A percentile compares a stretch with the other conserved stretches of the same genome.
These are phyloP conservation scores for Ichthyophthirius multifiliis DNA, from an alignment of 169 alveolate genomes.

Conservation along the genomic window DNA sequence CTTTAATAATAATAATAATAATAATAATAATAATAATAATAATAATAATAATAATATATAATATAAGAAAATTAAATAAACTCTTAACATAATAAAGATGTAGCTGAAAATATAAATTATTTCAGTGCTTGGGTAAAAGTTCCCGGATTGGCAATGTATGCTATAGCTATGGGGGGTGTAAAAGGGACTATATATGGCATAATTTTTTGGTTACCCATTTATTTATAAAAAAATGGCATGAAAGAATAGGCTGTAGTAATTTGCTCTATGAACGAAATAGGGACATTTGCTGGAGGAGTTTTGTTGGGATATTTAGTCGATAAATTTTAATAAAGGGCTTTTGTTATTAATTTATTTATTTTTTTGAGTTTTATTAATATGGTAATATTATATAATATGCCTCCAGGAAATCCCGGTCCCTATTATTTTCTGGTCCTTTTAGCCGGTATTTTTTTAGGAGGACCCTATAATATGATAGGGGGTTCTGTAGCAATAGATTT, in stretches of 20 bases:
- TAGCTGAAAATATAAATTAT: neutral
- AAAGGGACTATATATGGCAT: slow-evolving; percentile 1
- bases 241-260: neutral
- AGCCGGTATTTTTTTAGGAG: neutral
- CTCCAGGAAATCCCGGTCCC: neutral
- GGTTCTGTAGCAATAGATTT: neutral
- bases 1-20: neutral
- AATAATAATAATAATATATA: no score
- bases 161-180: neutral
- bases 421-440: neutral
- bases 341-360: neutral
- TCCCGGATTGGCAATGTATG: neutral
- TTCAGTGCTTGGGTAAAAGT: neutral
- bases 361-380: neutral
- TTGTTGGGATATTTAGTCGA: neutral
- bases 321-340: neutral
- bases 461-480: neutral
- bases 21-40: no score
- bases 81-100: neutral
- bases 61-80: neutral
- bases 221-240: neutral
- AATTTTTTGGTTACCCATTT: slow-evolving; percentile 6
- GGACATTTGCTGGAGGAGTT: neutral
- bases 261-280: slow-evolving; percentile 9
- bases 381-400: neutral